These are phyloP conservation scores for Chaetomium olivaceum DNA, from an alignment of 2,329 filamentous ascomycete species.

Conservation along the genomic window DNA sequence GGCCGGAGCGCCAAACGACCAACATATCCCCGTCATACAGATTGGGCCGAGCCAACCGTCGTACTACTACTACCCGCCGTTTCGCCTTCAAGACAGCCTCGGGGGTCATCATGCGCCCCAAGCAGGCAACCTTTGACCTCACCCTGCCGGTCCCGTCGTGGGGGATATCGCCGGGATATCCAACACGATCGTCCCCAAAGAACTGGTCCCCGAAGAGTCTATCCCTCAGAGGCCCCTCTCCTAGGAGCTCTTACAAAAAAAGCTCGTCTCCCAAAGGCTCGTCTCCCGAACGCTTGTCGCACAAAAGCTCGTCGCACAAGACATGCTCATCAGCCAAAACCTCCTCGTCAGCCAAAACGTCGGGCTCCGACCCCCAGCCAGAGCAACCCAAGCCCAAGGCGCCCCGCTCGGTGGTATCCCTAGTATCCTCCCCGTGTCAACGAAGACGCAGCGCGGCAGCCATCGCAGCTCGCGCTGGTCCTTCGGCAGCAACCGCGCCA, in stretches of 20 bases:
- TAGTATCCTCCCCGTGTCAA: neutral
- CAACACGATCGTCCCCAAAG: neutral
- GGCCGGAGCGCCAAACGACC: neutral
- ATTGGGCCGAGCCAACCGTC: neutral
- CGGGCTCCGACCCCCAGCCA: neutral
- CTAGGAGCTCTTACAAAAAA: neutral
- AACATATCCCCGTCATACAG: neutral
- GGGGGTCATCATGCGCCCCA: neutral
- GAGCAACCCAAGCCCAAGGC: neutral
- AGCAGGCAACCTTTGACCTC: neutral
- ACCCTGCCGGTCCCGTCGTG: neutral
- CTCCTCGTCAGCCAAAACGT: neutral
- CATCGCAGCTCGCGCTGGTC: neutral
- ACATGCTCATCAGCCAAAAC: neutral
- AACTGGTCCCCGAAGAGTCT: neutral
- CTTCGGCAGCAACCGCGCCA: neutral
- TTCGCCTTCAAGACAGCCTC: neutral
- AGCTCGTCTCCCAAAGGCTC: neutral
- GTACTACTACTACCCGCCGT: constrained; percentile 2
- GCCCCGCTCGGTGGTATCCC: neutral
- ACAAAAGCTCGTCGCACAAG: neutral
- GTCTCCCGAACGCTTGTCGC: neutral
- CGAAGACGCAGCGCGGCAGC: neutral
- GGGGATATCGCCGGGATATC: neutral
- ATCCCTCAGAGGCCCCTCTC: neutral